These are phyloP conservation scores for Backusella luteola DNA, from an alignment of 192 early-diverging fungal genomes.

Conservation along the genomic window DNA sequence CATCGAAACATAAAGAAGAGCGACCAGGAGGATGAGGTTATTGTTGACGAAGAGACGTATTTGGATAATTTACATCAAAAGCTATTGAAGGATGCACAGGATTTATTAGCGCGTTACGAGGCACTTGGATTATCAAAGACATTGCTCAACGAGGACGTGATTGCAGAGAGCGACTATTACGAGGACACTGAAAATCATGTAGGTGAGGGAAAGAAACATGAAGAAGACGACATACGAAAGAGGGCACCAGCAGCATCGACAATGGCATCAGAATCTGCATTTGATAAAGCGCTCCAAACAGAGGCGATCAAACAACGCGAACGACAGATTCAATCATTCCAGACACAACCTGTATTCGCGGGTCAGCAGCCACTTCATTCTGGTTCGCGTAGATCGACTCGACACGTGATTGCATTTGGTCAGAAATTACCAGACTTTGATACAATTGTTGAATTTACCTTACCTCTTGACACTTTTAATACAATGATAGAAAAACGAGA, in stretches of 20 bases:
- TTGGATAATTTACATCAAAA: conserved; percentile 30
- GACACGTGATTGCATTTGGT: conserved; percentile 45
- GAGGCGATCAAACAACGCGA: not conserved
- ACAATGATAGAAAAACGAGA: conserved; percentile 34
- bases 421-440: conserved; percentile 33
- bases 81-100: conserved; percentile 48
- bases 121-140: conserved; percentile 34
- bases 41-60: conserved; percentile 7
- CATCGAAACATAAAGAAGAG: conserved; percentile 17
- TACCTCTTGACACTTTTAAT: conserved; percentile 36
- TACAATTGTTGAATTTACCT: conserved; percentile 29
- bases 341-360: not conserved
- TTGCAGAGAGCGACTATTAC: not conserved
- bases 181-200: not conserved
- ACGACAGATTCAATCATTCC: not conserved
- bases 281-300: not conserved
- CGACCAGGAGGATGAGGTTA: not conserved
- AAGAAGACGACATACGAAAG: not conserved
- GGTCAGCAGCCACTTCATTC: not conserved
- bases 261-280: not conserved
- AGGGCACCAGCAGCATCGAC: not conserved
- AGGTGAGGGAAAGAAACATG: not conserved
- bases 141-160: not conserved
- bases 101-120: conserved; percentile 44
- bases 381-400: conserved; percentile 29